Conservation (phyloP, 2,329 filamentous ascomycete genomes). For the Alternaria metachromatica region DNA sequence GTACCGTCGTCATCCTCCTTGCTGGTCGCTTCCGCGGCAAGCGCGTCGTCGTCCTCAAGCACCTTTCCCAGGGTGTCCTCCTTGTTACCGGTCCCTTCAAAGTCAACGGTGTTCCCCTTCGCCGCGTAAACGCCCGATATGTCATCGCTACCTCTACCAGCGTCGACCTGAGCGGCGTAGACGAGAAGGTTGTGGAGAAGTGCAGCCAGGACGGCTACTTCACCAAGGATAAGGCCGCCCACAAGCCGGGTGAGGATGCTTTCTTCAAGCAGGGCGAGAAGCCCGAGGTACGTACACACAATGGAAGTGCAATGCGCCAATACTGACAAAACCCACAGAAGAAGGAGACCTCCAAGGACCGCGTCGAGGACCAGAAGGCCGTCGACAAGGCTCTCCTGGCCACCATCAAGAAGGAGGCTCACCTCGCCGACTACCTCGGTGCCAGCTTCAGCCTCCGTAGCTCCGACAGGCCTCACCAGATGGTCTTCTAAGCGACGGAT, state of each 20-base stretch:
- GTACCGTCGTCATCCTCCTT: constrained; percentile 97
- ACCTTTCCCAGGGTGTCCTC: constrained; percentile 95
- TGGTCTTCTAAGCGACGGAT: constrained; percentile 81
- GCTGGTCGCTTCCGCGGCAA: constrained; percentile 99
- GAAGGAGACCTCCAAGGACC: constrained; percentile 92
- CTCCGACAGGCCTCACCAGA: constrained; percentile 99
- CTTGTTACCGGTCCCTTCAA: constrained; percentile 99
- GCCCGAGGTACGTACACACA: constrained; percentile 74
- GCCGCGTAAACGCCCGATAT: constrained; percentile 90
- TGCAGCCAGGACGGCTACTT: constrained; percentile 87
- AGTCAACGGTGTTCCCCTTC: constrained; percentile 98
- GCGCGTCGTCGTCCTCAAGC: constrained; percentile 98
- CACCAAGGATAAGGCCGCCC: constrained; percentile 89
- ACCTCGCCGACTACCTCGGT: constrained; percentile 91
- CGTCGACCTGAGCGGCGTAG: constrained; percentile 84
- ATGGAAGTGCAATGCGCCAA: not conserved
- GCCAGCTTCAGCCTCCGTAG: constrained; percentile 98
- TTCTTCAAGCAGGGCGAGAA: constrained; percentile 99
- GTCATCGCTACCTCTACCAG: constrained; percentile 89
- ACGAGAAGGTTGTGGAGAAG: constrained; percentile 77
- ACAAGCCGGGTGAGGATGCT: constrained; percentile 96
- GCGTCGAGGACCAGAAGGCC: constrained; percentile 96
- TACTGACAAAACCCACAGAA: constrained; percentile 66
- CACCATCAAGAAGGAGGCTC: constrained; percentile 97
- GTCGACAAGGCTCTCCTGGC: constrained; percentile 95